Percentiles rank a stretch among this genome's conserved stretches.
These are phyloP conservation scores for Aureococcus anophagefferens DNA, from an alignment of 108 stramenopile genomes.

Conservation along the genomic window DNA sequence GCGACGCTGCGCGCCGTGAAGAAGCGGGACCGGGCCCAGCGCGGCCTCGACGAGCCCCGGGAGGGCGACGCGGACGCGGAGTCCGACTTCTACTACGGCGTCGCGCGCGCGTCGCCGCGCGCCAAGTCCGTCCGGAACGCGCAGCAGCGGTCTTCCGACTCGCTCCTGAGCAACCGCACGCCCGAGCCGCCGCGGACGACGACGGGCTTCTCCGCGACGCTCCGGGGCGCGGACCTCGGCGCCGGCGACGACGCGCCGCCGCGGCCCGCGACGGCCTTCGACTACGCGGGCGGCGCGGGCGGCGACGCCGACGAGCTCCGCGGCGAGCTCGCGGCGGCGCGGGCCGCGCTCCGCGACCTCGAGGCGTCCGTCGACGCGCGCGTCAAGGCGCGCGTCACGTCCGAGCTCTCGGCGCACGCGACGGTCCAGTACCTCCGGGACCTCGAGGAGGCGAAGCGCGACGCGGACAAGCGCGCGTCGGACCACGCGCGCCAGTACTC, in stretches of 20 bases:
- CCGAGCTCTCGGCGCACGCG: neutral
- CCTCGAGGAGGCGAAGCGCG: neutral
- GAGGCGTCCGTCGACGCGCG: neutral
- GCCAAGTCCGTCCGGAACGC: neutral
- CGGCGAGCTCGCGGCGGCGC: neutral
- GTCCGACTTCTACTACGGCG: too few species aligned
- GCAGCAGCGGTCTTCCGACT: too few species aligned
- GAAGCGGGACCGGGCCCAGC: neutral
- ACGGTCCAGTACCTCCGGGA: slow-evolving; percentile 5
- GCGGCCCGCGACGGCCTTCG: too few species aligned
- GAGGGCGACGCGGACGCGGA: too few species aligned
- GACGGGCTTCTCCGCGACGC: too few species aligned
- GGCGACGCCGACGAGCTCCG: neutral
- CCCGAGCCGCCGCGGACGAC: too few species aligned
- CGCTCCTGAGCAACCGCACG: too few species aligned
- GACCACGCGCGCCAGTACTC: neutral
- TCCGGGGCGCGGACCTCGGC: neutral
- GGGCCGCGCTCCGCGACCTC: neutral
- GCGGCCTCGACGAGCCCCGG: too few species aligned
- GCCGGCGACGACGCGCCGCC: too few species aligned
- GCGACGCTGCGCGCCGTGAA: neutral
- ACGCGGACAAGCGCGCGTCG: neutral
- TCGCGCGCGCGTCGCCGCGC: too few species aligned
- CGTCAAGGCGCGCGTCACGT: neutral
- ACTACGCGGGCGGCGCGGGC: too few species aligned